phyloP scores from a whole-genome alignment of 2,329 filamentous ascomycete species.

The Geosmithia flava region DNA sequence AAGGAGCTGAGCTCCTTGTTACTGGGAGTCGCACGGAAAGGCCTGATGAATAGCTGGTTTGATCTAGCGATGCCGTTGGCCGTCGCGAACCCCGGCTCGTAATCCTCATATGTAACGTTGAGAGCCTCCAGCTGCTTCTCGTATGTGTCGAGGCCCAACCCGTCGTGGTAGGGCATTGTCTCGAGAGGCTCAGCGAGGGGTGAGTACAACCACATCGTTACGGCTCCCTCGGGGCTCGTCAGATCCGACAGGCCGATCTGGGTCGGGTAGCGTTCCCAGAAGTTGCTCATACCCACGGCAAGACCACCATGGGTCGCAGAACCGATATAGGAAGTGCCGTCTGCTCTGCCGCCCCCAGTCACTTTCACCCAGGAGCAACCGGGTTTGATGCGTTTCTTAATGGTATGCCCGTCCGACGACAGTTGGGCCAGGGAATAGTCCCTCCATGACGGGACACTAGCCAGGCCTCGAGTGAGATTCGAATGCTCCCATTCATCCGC shows the following conservation, averaged over 20 bases:
- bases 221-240: conserved; percentile 29
- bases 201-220: conserved; percentile 49
- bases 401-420: conserved; percentile 44
- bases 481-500: conserved; percentile 26
- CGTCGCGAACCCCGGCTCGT: conserved; percentile 38
- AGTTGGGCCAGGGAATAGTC: conserved; percentile 43
- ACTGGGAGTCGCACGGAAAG: conserved; percentile 36
- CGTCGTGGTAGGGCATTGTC: conserved; percentile 43
- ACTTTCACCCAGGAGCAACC: conserved; percentile 46
- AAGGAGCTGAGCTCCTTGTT: conserved; percentile 28
- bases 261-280: conserved; percentile 51
- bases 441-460: conserved; percentile 44
- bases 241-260: conserved; percentile 41
- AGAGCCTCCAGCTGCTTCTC: conserved; percentile 45
- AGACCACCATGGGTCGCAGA: conserved; percentile 41
- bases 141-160: conserved; percentile 40
- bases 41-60: conserved; percentile 40
- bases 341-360: conserved; percentile 38
- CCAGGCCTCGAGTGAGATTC: conserved; percentile 26
- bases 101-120: conserved; percentile 52
- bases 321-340: conserved; percentile 44
- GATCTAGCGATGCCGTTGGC: conserved; percentile 45
- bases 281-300: conserved; percentile 43
- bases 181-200: conserved; percentile 43
- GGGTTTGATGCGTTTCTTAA: conserved; percentile 45